Conservation (phyloP, 495 filamentous ascomycete genomes). For the Tricharina praecox region DNA sequence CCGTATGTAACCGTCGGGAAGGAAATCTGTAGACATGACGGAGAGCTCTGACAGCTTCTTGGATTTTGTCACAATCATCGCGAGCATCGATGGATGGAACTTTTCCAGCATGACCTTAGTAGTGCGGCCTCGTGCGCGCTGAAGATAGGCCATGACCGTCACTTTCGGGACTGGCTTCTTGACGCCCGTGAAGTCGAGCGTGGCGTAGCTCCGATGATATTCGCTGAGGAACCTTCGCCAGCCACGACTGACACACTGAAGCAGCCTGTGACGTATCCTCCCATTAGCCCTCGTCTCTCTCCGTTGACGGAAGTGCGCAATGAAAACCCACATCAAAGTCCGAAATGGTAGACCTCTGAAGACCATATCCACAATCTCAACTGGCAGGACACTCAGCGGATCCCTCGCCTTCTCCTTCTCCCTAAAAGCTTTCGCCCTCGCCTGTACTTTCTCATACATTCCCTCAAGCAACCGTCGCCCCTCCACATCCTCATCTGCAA, state of each 20-base stretch:
- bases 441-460: constrained; percentile 14
- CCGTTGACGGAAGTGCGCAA: neutral
- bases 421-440: constrained; percentile 11
- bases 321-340: constrained; percentile 5
- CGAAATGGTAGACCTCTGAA: constrained; percentile 9
- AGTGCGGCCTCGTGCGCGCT: constrained; percentile 5
- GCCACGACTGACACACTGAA: constrained; percentile 12
- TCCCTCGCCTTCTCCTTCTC: constrained; percentile 2
- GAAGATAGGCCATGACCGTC: constrained; percentile 14
- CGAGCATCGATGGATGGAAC: constrained; percentile 3
- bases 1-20: constrained; percentile 4
- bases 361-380: constrained; percentile 20
- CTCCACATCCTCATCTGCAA: constrained; percentile 29
- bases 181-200: constrained; percentile 15
- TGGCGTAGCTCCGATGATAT: constrained; percentile 9
- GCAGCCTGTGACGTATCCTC: constrained; percentile 9
- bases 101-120: constrained; percentile 4
- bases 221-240: constrained; percentile 14
- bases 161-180: constrained; percentile 10
- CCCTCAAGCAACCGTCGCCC: constrained; percentile 10
- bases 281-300: neutral
- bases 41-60: constrained; percentile 10
- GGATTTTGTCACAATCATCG: constrained; percentile 8
- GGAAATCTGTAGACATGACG: constrained; percentile 1
- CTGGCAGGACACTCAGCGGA: constrained; percentile 15